Base-by-base conservation (phyloP, 2,329 filamentous ascomycete genomes). In the Diaporthe sp. region DNA sequence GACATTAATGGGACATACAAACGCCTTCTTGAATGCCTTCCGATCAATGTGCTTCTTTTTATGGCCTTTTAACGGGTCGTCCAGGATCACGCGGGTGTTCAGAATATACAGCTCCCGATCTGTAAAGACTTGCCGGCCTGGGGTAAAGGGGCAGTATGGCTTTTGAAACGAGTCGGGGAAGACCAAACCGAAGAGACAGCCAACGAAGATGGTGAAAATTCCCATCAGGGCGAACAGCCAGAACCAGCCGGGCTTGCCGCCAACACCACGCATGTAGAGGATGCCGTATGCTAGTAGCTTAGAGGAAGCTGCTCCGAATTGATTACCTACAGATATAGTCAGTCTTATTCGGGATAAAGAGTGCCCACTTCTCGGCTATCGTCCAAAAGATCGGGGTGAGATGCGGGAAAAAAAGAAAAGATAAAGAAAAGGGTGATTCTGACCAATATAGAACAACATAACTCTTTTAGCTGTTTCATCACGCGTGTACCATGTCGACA, bases 401-500 rank as follows among this genome's bases (percentile, higher is more conserved):
- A 20, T 22, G 22, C 15, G 8, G 39, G 25, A 22, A 22, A 15
- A 7, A 39, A 12, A 31, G 12, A 9, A 6, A 37, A 37, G 37
- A 37, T 7, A 31, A 31, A 47, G 9, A 8, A 22, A 31, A 65
- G 22, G 13, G 10, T 15, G 15, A n/a, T 22, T 9, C 60, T 31
- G 25, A 47, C 60, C 86, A n/a, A 88, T 82, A 67, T 87, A 88
- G 78, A 85, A 88, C 71, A 81, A 81, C 13, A 85, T 83, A 67
- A 88, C 86, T 1, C 87, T 81, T 78, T 86, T 87, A 61, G 85
- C 86, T 0, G 84, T 87, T 75, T 88, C 86, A 13, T 83, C 81
- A 6, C 82, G 82, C 39, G 86, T 88, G 74, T 88, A 88, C 86
- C 86, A 88, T 4, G 84, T 82, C 0, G 86, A 87, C 2, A 88